Percentiles rank a stretch among this genome's conserved stretches.
phyloP scores from a whole-genome alignment of 305 asterid genomes.

The Fraxinus latifolia region DNA sequence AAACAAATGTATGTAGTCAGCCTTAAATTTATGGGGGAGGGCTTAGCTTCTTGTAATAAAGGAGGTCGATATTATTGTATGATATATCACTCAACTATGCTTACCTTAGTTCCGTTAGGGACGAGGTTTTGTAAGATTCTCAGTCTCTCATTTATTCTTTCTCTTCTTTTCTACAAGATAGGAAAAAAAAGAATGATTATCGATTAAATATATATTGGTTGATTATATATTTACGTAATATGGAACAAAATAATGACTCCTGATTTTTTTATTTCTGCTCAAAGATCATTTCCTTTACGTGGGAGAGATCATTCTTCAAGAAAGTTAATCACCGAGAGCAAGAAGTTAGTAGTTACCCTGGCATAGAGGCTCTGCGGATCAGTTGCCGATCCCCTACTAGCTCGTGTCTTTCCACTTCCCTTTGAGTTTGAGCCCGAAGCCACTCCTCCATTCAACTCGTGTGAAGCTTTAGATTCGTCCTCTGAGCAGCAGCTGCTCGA shows the following conservation, averaged over 20 bases:
- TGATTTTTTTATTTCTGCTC: too few relatives aligned
- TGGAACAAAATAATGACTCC: not conserved
- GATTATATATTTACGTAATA: not conserved
- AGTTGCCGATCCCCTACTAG: constrained; percentile 24
- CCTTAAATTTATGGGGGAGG: not conserved
- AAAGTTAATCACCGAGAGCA: not conserved
- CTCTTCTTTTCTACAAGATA: constrained; percentile 24
- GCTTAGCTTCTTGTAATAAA: not conserved
- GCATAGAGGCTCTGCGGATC: constrained; percentile 30
- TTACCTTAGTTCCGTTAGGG: constrained; percentile 25
- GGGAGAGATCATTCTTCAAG: not conserved
- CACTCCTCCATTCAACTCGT: constrained; percentile 16
- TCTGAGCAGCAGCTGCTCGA: constrained; percentile 23
- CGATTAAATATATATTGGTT: not conserved
- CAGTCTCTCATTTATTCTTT: constrained; percentile 21
- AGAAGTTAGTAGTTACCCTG: constrained; percentile 12
- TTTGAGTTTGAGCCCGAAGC: constrained; percentile 8
- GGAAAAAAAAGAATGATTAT: not conserved
- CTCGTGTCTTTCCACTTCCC: constrained; percentile 11
- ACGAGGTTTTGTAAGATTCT: constrained; percentile 17
- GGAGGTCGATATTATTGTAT: not conserved
- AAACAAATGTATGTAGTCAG: not conserved
- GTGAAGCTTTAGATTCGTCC: constrained; percentile 28
- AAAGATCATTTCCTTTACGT: not conserved
- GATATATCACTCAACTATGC: not conserved